These are phyloP conservation scores for Globisporangium nunn DNA, from an alignment of 352 stramenopile genomes.

Conservation along the genomic window DNA sequence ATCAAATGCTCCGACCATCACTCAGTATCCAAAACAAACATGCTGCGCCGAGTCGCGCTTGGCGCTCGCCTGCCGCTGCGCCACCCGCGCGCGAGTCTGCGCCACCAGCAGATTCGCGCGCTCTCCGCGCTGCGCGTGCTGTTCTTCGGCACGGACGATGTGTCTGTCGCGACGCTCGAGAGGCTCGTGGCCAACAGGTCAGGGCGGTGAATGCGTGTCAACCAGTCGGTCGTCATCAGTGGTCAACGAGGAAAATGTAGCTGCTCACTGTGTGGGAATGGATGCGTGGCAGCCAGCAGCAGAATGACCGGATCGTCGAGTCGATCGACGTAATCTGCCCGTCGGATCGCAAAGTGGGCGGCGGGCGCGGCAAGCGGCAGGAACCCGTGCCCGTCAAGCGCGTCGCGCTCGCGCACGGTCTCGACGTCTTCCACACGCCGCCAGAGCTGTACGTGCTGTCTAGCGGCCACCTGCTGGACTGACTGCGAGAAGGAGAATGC, in stretches of 20 bases:
- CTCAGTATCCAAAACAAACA: neutral
- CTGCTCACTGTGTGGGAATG: neutral
- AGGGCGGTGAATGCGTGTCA: neutral
- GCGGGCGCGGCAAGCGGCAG: constrained; percentile 31
- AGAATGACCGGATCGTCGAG: constrained; percentile 27
- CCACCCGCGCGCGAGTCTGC: neutral
- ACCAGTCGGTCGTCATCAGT: neutral
- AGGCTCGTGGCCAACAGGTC: constrained; percentile 63
- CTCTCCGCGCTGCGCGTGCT: constrained; percentile 40
- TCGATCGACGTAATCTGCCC: constrained; percentile 73
- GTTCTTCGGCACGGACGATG: constrained; percentile 84
- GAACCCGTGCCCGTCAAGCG: constrained; percentile 72
- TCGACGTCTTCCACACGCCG: constrained; percentile 59
- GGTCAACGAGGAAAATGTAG: too few relatives aligned
- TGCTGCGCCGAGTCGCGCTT: neutral
- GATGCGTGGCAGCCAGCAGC: constrained; percentile 18
- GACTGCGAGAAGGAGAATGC: too few relatives aligned
- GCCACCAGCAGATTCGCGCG: neutral
- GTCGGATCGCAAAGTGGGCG: constrained; percentile 69
- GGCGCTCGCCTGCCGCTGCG: constrained; percentile 3
- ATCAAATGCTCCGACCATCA: neutral
- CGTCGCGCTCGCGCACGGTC: constrained; percentile 53
- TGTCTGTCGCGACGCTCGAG: constrained; percentile 73
- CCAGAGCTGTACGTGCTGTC: constrained; percentile 34
- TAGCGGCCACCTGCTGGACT: neutral